Conservation (phyloP, 2,329 filamentous ascomycete genomes). For the Colletotrichum noveboracense region DNA sequence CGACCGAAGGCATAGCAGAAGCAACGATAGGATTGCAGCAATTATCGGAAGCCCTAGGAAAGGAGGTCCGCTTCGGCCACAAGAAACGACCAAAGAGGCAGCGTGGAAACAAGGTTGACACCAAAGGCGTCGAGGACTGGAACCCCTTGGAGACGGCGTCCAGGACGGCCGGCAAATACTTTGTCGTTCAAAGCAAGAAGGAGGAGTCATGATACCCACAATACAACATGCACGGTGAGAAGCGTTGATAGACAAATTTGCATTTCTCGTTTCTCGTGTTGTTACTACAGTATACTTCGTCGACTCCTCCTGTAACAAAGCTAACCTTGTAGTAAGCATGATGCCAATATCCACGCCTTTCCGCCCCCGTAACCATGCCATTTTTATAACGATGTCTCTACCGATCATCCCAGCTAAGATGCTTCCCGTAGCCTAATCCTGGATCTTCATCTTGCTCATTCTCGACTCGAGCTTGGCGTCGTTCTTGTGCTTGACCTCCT, state of each 20-base stretch:
- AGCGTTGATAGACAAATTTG: neutral
- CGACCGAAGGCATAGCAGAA: slow-evolving; percentile 56
- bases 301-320: neutral
- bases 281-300: neutral
- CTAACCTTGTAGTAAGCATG: slow-evolving; percentile 1
- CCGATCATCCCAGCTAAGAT: slow-evolving; percentile 19
- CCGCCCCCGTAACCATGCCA: neutral
- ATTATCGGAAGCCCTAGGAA: slow-evolving; percentile 59
- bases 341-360: neutral
- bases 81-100: slow-evolving; percentile 48
- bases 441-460: slow-evolving; percentile 31
- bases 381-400: slow-evolving; percentile 7
- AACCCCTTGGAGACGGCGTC: slow-evolving; percentile 71
- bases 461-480: slow-evolving; percentile 23
- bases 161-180: slow-evolving; percentile 73
- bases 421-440: slow-evolving; percentile 21
- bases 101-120: slow-evolving; percentile 38
- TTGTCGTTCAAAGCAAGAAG: slow-evolving; percentile 72
- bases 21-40: slow-evolving; percentile 64
- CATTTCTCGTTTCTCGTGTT: slow-evolving; percentile 1
- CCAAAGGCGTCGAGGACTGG: slow-evolving; percentile 65
- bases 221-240: slow-evolving; percentile 1
- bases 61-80: slow-evolving; percentile 67
- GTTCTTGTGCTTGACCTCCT: slow-evolving; percentile 30
- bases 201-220: slow-evolving; percentile 22